phyloP scores from a whole-genome alignment of 1,139 yeast species.

The Yamadazyma sp. region DNA sequence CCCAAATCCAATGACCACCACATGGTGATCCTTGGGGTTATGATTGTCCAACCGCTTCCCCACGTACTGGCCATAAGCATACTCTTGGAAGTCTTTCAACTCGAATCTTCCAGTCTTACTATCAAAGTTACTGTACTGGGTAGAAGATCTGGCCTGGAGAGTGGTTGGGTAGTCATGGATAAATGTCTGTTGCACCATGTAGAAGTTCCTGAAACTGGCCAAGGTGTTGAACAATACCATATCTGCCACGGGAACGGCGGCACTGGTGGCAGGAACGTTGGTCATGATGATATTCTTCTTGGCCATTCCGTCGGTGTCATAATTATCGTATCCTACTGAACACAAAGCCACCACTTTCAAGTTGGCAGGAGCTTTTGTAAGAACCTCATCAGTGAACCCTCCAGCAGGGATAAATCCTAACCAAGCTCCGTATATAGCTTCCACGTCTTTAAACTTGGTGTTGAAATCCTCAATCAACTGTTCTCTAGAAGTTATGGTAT shows the following conservation, averaged over 20 bases:
- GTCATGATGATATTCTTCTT: constrained; percentile 54
- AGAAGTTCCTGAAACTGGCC: constrained; percentile 61
- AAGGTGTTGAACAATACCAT: constrained; percentile 61
- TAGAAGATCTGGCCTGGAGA: constrained; percentile 34
- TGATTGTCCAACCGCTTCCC: constrained; percentile 29
- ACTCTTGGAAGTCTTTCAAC: constrained; percentile 29
- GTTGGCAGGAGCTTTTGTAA: constrained; percentile 50
- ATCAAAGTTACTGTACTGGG: constrained; percentile 38
- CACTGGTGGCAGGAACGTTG: constrained; percentile 62
- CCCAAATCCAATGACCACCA: constrained; percentile 76
- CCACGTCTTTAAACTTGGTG: constrained; percentile 37
- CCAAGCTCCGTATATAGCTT: constrained; percentile 68
- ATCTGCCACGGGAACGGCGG: constrained; percentile 79
- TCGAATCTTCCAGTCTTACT: constrained; percentile 33
- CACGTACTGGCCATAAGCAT: constrained; percentile 48
- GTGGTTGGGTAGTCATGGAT: constrained; percentile 34
- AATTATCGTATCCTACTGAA: constrained; percentile 69
- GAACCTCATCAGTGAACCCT: constrained; percentile 46
- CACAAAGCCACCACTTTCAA: constrained; percentile 62
- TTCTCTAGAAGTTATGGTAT: constrained; percentile 40
- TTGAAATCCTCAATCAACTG: constrained; percentile 40
- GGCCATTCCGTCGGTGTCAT: constrained; percentile 44
- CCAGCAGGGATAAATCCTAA: constrained; percentile 52
- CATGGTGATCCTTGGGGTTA: constrained; percentile 60
- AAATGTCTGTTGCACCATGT: constrained; percentile 46